Evolutionary conservation across 2,329 filamentous ascomycete species (phyloP).

Genomic region (Aureobasidium lini): DNA sequence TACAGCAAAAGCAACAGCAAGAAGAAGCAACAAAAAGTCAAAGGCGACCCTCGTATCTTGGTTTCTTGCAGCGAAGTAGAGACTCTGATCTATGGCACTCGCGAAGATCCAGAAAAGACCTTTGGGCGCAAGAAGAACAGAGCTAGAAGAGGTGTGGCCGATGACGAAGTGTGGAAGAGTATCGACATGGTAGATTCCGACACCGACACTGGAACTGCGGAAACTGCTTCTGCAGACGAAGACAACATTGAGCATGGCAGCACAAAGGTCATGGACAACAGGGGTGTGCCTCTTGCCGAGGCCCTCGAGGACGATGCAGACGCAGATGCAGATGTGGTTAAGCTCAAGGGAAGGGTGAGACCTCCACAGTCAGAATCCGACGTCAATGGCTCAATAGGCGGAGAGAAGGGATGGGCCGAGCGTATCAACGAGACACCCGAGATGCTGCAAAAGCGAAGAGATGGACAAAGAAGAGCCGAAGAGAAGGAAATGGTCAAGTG

Average conservation of each 20-base stretch:
- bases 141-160: slow-evolving; percentile 33
- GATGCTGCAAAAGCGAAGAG: slow-evolving; percentile 40
- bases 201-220: neutral
- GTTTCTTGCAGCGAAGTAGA: slow-evolving; percentile 47
- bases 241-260: slow-evolving; percentile 14
- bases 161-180: slow-evolving; percentile 34
- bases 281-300: neutral
- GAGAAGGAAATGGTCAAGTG: slow-evolving; percentile 53
- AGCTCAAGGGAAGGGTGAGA: slow-evolving; percentile 20
- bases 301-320: slow-evolving; percentile 12
- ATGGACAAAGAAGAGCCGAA: slow-evolving; percentile 43
- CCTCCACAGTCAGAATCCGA: slow-evolving; percentile 40
- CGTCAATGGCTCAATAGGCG: slow-evolving; percentile 49
- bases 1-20: slow-evolving; percentile 1
- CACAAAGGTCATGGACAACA: neutral
- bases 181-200: slow-evolving; percentile 34
- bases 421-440: slow-evolving; percentile 45
- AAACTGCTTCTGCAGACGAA: slow-evolving; percentile 15
- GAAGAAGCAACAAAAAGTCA: slow-evolving; percentile 12
- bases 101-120: slow-evolving; percentile 38
- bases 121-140: slow-evolving; percentile 42
- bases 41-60: slow-evolving; percentile 46
- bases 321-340: slow-evolving; percentile 15
- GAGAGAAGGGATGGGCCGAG: slow-evolving; percentile 49
- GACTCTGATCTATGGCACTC: slow-evolving; percentile 41